Base-by-base conservation (phyloP, 345 rosid genomes). In the Jatropha curcas region DNA sequence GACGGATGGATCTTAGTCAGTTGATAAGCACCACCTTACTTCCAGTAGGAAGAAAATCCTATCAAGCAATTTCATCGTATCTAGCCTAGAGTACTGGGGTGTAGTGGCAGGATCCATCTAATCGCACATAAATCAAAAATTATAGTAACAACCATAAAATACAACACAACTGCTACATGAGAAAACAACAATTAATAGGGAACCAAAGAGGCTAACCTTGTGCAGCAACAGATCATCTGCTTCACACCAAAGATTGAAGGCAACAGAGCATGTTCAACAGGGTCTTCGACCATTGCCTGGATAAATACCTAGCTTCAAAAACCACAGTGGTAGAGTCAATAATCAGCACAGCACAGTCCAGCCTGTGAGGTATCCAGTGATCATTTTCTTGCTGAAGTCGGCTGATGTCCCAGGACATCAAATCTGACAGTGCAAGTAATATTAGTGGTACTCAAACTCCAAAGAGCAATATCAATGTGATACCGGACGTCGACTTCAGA, bases 301-400 rank as follows among this genome's bases (percentile, higher is more conserved):
- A 9, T 92, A 90, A 63, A 90, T 92, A 74, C 88, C 95, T 88
- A 63, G 88, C 88, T 81, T 92, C 95, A 66, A 91, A 90, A 90
- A 76, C 92, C 96, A 84, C 91, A 67, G 92, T 90, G 73, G 96
- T 88, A 58, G 96, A 90, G 72, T 90, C 96, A 39, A 90, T 87
- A 62, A 88, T 90, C 2, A 90, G 91, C 48, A 90, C 87, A 69
- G 92, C 95, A 74, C 92, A 90, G 55, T 90, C 92, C 92, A 11
- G 90, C 94, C 88, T 90, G 92, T 24, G 94, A 90, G 60, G 92
- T 90, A 70, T n/a, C 92, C 94, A 1, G 87, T 88, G 41, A 90
- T 90, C 94, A 90, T 90, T 83, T 88, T 90, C 89, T 90, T 90
- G 70, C 88, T 90, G 65, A 90, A 90, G 74, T 90, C 95, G 89